Evolutionary conservation across 2,329 filamentous ascomycete genomes (phyloP), one percentile per base, ranked within the genome.

Genomic region (Aureobasidium musti): DNA sequence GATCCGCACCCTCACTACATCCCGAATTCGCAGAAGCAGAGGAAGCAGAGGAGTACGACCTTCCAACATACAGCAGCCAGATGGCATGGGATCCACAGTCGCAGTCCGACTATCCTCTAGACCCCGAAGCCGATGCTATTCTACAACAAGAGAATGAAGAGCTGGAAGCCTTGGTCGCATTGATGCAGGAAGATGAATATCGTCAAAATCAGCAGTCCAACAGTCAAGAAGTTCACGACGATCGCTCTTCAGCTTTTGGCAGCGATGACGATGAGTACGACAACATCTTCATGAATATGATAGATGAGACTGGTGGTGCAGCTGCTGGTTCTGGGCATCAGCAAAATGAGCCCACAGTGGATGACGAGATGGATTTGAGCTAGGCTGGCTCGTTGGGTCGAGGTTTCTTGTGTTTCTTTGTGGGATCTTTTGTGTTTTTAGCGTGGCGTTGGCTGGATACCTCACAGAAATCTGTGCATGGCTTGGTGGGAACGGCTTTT

Each of bases 231-330:
- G 61, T 10, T 8, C 5, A 33, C 5, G 41, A 57, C n/a, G 68
- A 64, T 45, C 61, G 68, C 37, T 59, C 67, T 33, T 17, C 74
- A 68, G 74, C 74, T 70, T 77, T 79, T 53, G 79, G 80, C n/a
- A 83, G 82, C 70, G 61, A 64, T 23, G 84, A 86, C n/a, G 82
- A 83, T 41, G 85, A 87, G 69, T 87, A 87, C 71, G 84, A 87
- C 71, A 78, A 79, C 69, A 78, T 88, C 8, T 87, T 97, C 74
- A 84, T 86, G 79, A 87, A 91, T 70, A 74, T 91, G 43, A 76
- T 86, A 60, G 80, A 83, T n/a, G 77, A 82, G 68, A 79, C 82
- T 56, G 73, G 17, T 67, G 72, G 54, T 35, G 21, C 30, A 17
- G 47, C 70, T 68, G 7, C 43, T 54, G 11, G 2, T 23, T n/a